A percentile compares a stretch with the other conserved stretches of the same genome.
Evolutionary conservation across 192 early-diverging fungal genomes (phyloP).

Genomic region (Coemansia sp.): DNA sequence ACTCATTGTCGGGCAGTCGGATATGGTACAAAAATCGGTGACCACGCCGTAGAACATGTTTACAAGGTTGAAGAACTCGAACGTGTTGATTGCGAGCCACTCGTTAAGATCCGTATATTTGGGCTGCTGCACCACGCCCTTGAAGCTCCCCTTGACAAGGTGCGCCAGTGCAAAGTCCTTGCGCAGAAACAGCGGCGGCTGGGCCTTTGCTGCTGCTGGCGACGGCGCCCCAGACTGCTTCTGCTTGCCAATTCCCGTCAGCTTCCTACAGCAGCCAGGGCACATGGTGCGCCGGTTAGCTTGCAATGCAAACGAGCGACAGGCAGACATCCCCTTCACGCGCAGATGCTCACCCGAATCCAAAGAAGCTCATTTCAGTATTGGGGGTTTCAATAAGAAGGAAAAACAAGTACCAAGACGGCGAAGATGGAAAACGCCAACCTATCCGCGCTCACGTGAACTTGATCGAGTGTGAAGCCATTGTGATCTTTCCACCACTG

Average conservation of each 20-base stretch:
- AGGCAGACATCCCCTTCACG: neutral
- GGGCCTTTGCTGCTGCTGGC: slow-evolving; percentile 15
- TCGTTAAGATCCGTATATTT: slow-evolving; percentile 90
- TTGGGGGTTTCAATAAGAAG: too few species aligned
- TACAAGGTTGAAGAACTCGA: slow-evolving; percentile 92
- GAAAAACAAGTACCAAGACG: too few species aligned
- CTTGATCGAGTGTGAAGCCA: slow-evolving; percentile 84
- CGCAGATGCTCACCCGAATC: slow-evolving; percentile 32
- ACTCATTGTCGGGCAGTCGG: slow-evolving; percentile 79
- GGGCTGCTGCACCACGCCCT: slow-evolving; percentile 83
- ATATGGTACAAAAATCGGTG: slow-evolving; percentile 80
- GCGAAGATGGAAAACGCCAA: too few species aligned
- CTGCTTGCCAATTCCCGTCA: slow-evolving; percentile 48
- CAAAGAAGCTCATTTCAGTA: slow-evolving; percentile 56
- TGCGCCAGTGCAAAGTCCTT: slow-evolving; percentile 64
- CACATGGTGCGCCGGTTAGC: neutral
- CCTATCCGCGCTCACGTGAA: slow-evolving; percentile 58
- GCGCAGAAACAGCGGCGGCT: slow-evolving; percentile 56
- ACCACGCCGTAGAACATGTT: slow-evolving; percentile 88
- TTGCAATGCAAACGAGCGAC: neutral
- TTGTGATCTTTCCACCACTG: slow-evolving; percentile 85
- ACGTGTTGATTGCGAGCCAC: slow-evolving; percentile 83
- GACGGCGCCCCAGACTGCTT: slow-evolving; percentile 28
- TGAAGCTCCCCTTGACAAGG: slow-evolving; percentile 89
- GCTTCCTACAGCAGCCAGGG: slow-evolving; percentile 22